Percentiles rank a stretch among this genome's conserved stretches.
phyloP scores from a whole-genome alignment of 192 early-diverging fungal genomes.

The Entomortierella parvispora region DNA sequence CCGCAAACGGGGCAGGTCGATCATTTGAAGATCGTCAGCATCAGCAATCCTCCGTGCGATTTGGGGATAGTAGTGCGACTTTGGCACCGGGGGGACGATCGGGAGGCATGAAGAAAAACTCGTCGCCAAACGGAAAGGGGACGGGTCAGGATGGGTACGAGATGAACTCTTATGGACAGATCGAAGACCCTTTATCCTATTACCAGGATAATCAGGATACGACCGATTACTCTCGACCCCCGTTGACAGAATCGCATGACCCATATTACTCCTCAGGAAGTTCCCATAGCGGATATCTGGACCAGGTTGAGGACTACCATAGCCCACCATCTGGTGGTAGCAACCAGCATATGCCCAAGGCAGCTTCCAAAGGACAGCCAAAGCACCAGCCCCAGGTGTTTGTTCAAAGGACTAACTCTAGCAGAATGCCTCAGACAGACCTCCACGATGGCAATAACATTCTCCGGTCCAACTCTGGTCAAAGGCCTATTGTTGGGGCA shows the following conservation, averaged over 20 bases:
- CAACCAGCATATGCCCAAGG: slow-evolving; percentile 14
- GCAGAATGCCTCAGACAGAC: slow-evolving; percentile 27
- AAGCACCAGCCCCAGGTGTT: slow-evolving; percentile 13
- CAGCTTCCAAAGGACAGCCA: slow-evolving; percentile 17
- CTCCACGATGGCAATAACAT: slow-evolving; percentile 32
- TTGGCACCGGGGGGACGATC: slow-evolving; percentile 17
- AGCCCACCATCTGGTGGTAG: not conserved
- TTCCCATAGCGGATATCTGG: slow-evolving; percentile 33
- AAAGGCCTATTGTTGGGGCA: not conserved
- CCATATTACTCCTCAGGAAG: slow-evolving; percentile 48
- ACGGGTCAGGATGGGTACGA: slow-evolving; percentile 18
- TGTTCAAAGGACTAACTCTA: slow-evolving; percentile 30
- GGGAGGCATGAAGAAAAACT: slow-evolving; percentile 39
- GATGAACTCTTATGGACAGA: slow-evolving; percentile 35
- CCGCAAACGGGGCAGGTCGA: slow-evolving; percentile 43
- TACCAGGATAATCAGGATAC: slow-evolving; percentile 33
- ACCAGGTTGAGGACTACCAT: slow-evolving; percentile 30
- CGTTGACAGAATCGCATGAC: slow-evolving; percentile 27
- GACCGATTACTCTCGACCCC: slow-evolving; percentile 40
- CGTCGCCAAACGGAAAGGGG: not conserved
- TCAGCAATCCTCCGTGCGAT: slow-evolving; percentile 24
- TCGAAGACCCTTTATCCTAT: not conserved
- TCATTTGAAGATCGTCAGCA: slow-evolving; percentile 30
- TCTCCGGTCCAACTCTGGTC: slow-evolving; percentile 33
- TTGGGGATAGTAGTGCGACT: slow-evolving; percentile 15